A percentile compares a stretch with the other conserved stretches of the same genome.
phyloP scores from a whole-genome alignment of 2,329 filamentous ascomycete genomes.

The Penicillium janthinellum region DNA sequence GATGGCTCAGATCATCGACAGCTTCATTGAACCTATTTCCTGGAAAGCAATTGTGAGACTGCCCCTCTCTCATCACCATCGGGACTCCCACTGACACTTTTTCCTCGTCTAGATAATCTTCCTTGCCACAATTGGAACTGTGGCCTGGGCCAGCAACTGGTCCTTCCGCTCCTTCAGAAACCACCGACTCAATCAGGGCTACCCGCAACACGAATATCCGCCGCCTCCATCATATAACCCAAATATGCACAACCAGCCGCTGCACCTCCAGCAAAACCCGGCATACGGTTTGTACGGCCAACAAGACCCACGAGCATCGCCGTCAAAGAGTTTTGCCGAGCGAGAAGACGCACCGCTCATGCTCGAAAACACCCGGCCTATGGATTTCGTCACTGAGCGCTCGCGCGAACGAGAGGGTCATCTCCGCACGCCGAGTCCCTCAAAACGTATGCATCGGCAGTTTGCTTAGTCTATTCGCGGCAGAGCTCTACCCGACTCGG shows the following conservation, averaged over 20 bases:
- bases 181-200: conserved; percentile 35
- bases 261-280: conserved; percentile 32
- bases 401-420: conserved; percentile 35
- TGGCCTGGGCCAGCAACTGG: conserved; percentile 61
- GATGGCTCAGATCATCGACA: conserved; percentile 90
- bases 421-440: conserved; percentile 42
- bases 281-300: conserved; percentile 30
- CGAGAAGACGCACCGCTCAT: conserved; percentile 33
- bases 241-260: conserved; percentile 24
- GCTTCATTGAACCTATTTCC: conserved; percentile 86
- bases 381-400: conserved; percentile 36
- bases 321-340: conserved; percentile 22
- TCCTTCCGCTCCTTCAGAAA: conserved; percentile 58
- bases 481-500: conserved; percentile 5
- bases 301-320: conserved; percentile 19
- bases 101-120: conserved; percentile 39
- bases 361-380: conserved; percentile 34
- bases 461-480: conserved; percentile 9
- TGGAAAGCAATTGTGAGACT: conserved; percentile 73
- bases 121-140: conserved; percentile 46
- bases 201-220: conserved; percentile 25
- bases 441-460: conserved; percentile 29
- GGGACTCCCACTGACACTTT: conserved; percentile 18
- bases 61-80: background rate
- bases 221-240: conserved; percentile 24